A percentile compares a stretch with the other conserved stretches of the same genome.
Evolutionary conservation across 495 filamentous ascomycete species (phyloP).

Genomic region (Tuber umbilicatum): DNA sequence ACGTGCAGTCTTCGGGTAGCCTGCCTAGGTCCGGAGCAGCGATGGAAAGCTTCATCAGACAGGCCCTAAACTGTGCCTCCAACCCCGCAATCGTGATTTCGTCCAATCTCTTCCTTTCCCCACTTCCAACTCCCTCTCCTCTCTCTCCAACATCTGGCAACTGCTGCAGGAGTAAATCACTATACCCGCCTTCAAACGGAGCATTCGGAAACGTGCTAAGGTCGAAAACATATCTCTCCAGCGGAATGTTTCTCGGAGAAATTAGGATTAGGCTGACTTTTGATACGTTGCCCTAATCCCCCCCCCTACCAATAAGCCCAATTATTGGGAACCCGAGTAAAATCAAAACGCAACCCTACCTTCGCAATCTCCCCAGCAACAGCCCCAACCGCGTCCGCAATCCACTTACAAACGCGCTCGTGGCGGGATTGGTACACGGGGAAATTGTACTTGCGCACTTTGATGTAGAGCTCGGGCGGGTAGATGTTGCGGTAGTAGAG

Average conservation of each 20-base stretch:
- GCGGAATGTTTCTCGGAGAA: conserved; percentile 42
- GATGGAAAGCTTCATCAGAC: conserved; percentile 49
- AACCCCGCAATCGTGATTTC: conserved; percentile 50
- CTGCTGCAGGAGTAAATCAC: conserved; percentile 21
- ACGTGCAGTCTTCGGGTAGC: conserved; percentile 70
- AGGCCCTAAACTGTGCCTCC: conserved; percentile 65
- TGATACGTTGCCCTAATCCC: conserved; percentile 21
- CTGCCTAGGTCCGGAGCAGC: conserved; percentile 56
- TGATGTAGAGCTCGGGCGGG: conserved; percentile 70
- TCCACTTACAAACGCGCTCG: conserved; percentile 84
- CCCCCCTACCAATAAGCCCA: conserved; percentile 4
- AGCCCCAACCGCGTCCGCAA: conserved; percentile 72
- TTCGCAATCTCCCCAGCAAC: conserved; percentile 67
- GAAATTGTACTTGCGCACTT: conserved; percentile 77
- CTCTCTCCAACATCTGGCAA: conserved; percentile 46
- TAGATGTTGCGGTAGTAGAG: conserved; percentile 83
- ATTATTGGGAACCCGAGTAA: conserved; percentile 24
- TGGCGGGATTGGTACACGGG: conserved; percentile 85
- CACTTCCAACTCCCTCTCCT: conserved; percentile 36
- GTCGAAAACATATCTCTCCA: conserved; percentile 87
- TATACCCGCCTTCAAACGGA: conserved; percentile 44
- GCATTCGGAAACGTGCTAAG: conserved; percentile 65
- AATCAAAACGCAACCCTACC: conserved; percentile 42
- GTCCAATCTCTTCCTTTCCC: conserved; percentile 43
- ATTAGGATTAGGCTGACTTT: conserved; percentile 33